These are phyloP conservation scores for Pyrenula aspistea DNA, from an alignment of 495 filamentous ascomycete genomes.

Conservation along the genomic window DNA sequence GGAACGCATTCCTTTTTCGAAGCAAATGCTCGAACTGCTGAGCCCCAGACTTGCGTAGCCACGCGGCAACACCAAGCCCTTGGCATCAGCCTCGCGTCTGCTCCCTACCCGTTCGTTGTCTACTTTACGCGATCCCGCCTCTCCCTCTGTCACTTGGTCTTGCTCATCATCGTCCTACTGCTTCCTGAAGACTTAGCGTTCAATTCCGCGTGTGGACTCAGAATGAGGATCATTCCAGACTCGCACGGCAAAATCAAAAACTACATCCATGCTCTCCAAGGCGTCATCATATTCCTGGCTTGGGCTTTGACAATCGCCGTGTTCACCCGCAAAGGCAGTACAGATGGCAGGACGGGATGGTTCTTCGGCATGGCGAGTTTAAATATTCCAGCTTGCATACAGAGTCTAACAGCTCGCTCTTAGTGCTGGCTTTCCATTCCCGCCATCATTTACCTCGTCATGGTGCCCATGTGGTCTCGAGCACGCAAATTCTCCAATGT, in stretches of 20 bases:
- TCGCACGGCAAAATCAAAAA: slow-evolving; percentile 23
- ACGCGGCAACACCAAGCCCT: background rate
- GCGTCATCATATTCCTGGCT: slow-evolving; percentile 53
- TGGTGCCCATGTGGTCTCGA: slow-evolving; percentile 75
- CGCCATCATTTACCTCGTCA: slow-evolving; percentile 69
- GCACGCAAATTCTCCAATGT: slow-evolving; percentile 69
- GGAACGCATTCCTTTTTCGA: background rate
- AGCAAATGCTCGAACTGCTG: background rate
- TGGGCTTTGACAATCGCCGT: slow-evolving; percentile 66
- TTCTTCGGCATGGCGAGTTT: slow-evolving; percentile 64
- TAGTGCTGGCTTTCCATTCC: slow-evolving; percentile 82
- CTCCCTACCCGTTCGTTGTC: background rate
- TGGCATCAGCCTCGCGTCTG: background rate
- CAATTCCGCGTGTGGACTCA: background rate
- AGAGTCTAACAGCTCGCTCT: background rate
- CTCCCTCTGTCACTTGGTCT: background rate
- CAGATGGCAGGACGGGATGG: slow-evolving; percentile 61
- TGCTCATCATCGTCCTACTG: background rate
- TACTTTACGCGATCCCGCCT: background rate
- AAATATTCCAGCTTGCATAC: background rate
- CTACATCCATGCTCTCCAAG: slow-evolving; percentile 42
- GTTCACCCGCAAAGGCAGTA: slow-evolving; percentile 48
- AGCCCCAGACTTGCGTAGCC: background rate
- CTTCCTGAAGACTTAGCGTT: too few species aligned
- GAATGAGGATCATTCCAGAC: background rate